Conservation (phyloP, 2,329 filamentous ascomycete species). For the Fusarium sp. region DNA sequence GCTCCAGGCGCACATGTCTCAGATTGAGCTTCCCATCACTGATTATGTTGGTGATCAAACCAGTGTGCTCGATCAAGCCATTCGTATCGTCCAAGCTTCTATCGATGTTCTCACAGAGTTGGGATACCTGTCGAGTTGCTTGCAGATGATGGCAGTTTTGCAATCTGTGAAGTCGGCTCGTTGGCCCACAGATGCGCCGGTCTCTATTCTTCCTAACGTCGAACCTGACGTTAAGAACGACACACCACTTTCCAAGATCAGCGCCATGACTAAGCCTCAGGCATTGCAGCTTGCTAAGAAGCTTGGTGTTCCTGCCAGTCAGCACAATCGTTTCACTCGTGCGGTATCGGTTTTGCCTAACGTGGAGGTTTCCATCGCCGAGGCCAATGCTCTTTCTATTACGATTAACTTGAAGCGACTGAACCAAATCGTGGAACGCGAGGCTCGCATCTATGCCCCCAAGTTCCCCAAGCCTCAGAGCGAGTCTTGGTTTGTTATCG, state of each 20-base stretch:
- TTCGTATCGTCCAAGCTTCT: conserved; percentile 94
- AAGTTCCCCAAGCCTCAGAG: conserved; percentile 93
- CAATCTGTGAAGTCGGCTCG: conserved; percentile 93
- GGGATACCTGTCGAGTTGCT: conserved; percentile 80
- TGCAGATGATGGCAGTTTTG: conserved; percentile 84
- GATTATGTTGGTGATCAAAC: conserved; percentile 97
- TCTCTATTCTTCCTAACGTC: conserved; percentile 83
- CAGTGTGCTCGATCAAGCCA: conserved; percentile 91
- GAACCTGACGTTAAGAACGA: conserved; percentile 57
- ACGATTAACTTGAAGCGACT: conserved; percentile 72
- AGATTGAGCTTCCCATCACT: conserved; percentile 90
- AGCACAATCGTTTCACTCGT: conserved; percentile 64
- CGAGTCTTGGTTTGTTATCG: conserved; percentile 90
- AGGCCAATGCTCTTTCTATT: conserved; percentile 71
- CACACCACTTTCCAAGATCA: conserved; percentile 57
- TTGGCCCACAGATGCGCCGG: conserved; percentile 85
- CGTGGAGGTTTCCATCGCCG: conserved; percentile 69
- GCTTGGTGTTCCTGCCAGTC: conserved; percentile 60
- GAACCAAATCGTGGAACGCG: conserved; percentile 73
- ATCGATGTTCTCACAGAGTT: conserved; percentile 94
- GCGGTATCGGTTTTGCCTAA: conserved; percentile 76
- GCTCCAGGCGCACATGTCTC: conserved; percentile 93
- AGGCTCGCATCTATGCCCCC: conserved; percentile 85
- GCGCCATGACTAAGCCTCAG: conserved; percentile 51
- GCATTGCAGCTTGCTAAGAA: conserved; percentile 59